These are phyloP conservation scores for Oenanthe sinensis DNA, from an alignment of 129 eudicot species.

Conservation along the genomic window DNA sequence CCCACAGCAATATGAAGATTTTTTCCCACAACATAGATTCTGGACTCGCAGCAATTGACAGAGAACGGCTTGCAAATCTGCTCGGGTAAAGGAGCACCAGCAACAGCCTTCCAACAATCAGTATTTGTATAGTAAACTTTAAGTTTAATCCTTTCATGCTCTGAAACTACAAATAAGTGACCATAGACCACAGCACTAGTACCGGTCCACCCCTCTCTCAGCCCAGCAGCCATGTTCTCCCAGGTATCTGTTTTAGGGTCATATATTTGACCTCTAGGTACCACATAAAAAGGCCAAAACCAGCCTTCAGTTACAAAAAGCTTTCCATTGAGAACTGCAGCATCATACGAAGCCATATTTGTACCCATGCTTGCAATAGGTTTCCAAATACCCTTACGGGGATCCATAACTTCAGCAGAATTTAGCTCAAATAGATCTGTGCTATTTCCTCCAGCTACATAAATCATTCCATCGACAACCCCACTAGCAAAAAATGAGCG, in stretches of 20 bases:
- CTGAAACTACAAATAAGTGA: slow-evolving; percentile 75
- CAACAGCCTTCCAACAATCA: slow-evolving; percentile 73
- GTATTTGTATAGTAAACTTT: slow-evolving; percentile 56
- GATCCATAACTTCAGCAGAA: slow-evolving; percentile 85
- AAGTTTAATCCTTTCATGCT: slow-evolving; percentile 80
- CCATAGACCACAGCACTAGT: slow-evolving; percentile 66
- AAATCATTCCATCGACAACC: slow-evolving; percentile 67
- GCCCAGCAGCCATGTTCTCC: slow-evolving; percentile 75
- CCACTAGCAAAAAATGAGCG: slow-evolving; percentile 87
- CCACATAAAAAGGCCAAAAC: slow-evolving; percentile 97
- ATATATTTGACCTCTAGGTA: slow-evolving; percentile 81
- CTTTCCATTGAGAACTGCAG: slow-evolving; percentile 79
- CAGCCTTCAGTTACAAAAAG: slow-evolving; percentile 90
- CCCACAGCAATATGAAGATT: slow-evolving; percentile 75
- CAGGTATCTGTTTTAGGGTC: slow-evolving; percentile 72
- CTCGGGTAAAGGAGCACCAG: slow-evolving; percentile 75
- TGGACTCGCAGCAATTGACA: slow-evolving; percentile 45
- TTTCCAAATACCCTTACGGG: slow-evolving; percentile 53
- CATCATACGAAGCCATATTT: slow-evolving; percentile 70
- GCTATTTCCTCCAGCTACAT: slow-evolving; percentile 90
- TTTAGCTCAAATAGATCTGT: slow-evolving; percentile 73
- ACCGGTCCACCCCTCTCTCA: slow-evolving; percentile 99
- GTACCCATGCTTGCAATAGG: slow-evolving; percentile 71
- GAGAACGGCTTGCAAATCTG: slow-evolving; percentile 86
- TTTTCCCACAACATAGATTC: slow-evolving; percentile 63